Evolutionary conservation across 2,329 filamentous ascomycete genomes (phyloP).

Genomic region (Colletotrichum neosansevieriae): DNA sequence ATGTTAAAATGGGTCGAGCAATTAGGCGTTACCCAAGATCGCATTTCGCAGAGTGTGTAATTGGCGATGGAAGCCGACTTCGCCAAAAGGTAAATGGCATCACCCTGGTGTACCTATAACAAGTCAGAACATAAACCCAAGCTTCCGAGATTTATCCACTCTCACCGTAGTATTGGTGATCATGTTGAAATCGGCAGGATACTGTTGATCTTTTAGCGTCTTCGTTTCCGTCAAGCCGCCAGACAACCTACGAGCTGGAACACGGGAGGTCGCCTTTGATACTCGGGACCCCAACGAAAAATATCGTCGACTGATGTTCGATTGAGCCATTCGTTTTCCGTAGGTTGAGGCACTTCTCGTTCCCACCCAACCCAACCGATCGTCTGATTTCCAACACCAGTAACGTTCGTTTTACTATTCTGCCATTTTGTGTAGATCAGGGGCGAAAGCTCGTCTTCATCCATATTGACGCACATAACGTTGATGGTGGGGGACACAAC

Average conservation of each 20-base stretch:
- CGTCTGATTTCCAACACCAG: constrained; percentile 50
- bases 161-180: constrained; percentile 61
- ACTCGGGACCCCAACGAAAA: constrained; percentile 73
- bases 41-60: constrained; percentile 77
- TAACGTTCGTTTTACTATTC: constrained; percentile 46
- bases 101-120: constrained; percentile 52
- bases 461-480: constrained; percentile 78
- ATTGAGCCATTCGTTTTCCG: constrained; percentile 60
- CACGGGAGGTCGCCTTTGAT: constrained; percentile 63
- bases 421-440: constrained; percentile 75
- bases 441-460: constrained; percentile 68
- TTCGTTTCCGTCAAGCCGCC: constrained; percentile 27
- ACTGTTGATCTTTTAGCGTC: constrained; percentile 48
- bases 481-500: constrained; percentile 79
- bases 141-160: background rate
- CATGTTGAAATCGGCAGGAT: constrained; percentile 74
- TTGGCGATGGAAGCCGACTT: constrained; percentile 56
- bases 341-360: constrained; percentile 50
- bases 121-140: background rate
- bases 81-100: constrained; percentile 75
- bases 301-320: constrained; percentile 74
- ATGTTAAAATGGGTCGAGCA: constrained; percentile 75
- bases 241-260: constrained; percentile 58
- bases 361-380: constrained; percentile 53
- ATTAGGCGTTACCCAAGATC: constrained; percentile 70